Conservation (phyloP, 208 protist species). For the Histomonas meleagridis region DNA sequence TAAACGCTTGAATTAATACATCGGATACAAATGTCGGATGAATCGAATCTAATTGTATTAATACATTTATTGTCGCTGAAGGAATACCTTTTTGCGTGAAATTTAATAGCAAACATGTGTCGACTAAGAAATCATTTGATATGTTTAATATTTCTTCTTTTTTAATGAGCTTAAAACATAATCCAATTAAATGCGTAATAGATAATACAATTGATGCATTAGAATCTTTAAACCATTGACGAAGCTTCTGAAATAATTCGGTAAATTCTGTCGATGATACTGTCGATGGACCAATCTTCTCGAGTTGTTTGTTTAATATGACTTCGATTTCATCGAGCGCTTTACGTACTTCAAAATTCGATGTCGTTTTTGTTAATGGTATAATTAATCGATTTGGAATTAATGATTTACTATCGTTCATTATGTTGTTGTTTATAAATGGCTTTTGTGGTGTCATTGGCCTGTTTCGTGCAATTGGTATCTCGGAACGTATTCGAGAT, state of each 20-base stretch:
- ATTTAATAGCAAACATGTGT: background rate
- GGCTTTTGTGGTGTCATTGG: too few species aligned
- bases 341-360: background rate
- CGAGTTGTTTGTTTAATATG: background rate
- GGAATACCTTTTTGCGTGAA: background rate
- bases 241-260: background rate
- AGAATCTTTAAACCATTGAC: constrained; percentile 18
- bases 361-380: background rate
- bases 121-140: background rate
- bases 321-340: background rate
- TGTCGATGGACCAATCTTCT: background rate
- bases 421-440: too few species aligned
- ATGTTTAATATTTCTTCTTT: background rate
- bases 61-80: background rate
- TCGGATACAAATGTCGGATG: background rate
- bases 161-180: background rate
- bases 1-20: background rate
- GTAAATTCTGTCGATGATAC: background rate
- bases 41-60: background rate
- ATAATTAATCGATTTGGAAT: background rate
- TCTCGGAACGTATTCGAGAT: too few species aligned
- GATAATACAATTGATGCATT: background rate
- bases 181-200: background rate
- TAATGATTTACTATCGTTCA: too few species aligned
- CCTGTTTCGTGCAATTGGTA: too few species aligned